Conservation (phyloP, 2,329 filamentous ascomycete genomes). For the Arthrobotrys iridis region DNA sequence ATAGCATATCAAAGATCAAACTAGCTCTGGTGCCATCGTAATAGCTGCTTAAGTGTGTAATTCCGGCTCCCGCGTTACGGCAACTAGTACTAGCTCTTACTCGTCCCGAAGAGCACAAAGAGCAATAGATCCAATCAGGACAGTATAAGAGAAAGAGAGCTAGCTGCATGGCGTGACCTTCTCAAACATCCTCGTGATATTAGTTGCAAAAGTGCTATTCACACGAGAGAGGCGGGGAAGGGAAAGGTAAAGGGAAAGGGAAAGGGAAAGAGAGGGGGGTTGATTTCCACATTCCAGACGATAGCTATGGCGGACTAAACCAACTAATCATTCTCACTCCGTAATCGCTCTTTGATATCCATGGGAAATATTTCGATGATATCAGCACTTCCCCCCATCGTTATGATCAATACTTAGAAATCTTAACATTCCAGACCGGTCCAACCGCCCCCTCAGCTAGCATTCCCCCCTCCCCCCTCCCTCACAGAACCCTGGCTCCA, state of each 20-base stretch:
- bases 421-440: not conserved
- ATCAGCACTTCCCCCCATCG: not conserved
- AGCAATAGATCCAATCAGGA: not conserved
- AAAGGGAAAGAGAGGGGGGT: too few species aligned
- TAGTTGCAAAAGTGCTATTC: too few species aligned
- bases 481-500: not conserved
- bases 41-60: not conserved
- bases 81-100: slow-evolving; percentile 40
- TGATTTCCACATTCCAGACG: slow-evolving; percentile 19
- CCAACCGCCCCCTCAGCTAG: not conserved
- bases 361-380: not conserved
- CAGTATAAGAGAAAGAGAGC: not conserved
- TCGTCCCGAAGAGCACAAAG: slow-evolving; percentile 4
- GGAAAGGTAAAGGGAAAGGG: too few species aligned
- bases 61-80: slow-evolving; percentile 44
- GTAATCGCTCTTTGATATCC: not conserved
- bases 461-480: not conserved
- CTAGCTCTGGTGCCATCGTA: not conserved
- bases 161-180: slow-evolving; percentile 24
- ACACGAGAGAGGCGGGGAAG: too few species aligned
- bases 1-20: not conserved
- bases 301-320: too few species aligned
- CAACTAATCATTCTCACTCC: not conserved
- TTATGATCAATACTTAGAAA: not conserved
- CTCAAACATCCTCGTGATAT: slow-evolving; percentile 23